Base-by-base conservation (phyloP, 495 filamentous ascomycete species). In the Lineolata rhizophorae region DNA sequence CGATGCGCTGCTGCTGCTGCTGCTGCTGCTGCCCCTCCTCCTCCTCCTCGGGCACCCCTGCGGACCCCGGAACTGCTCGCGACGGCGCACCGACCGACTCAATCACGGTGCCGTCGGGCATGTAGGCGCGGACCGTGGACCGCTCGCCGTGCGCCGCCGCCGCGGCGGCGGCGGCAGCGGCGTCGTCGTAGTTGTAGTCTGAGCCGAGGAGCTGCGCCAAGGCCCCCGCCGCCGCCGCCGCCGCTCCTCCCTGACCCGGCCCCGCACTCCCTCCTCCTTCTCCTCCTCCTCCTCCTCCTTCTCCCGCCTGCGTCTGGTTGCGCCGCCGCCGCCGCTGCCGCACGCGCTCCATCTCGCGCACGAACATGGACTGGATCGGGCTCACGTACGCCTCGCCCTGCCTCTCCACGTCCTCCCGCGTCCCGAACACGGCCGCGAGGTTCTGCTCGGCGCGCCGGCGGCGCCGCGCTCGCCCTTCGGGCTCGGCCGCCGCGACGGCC, bases 311-410 rank as follows among this genome's bases (percentile, higher is more conserved):
- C n/a, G n/a, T n/a, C 43, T 4, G 36, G 39, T 31, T 48, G 42
- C 31, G 55, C 55, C 1, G 46, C 52, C 16, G 37, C 40, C n/a
- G n/a, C n/a, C n/a, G n/a, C n/a, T n/a, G n/a, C 15, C 42, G 35
- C 36, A 51, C 53, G 11, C 54, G 29, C 13, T 48, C 44, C 13
- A 26, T 36, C 0, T 50, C 54, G 10, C 54, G 35, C 4, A 20
- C 46, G 37, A 52, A 58, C 49, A 58, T 50, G 20, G 42, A 31
- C 20, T 48, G 36, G 13, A 58, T 46, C 5, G 55, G 55, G 29
- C 52, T 55, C 29, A 50, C 44, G 32, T 57, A 57, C 18, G 50
- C 42, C n/a, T 47, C 54, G 9, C 42, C 45, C 24, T 52, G 38
- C 3, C 43, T 38, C 10, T 41, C 22, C 27, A 58, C 45, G 8